Evolutionary conservation across 441 rosid genomes (phyloP), one percentile per base, ranked within the genome.

Genomic region (Corymbia calophylla): DNA sequence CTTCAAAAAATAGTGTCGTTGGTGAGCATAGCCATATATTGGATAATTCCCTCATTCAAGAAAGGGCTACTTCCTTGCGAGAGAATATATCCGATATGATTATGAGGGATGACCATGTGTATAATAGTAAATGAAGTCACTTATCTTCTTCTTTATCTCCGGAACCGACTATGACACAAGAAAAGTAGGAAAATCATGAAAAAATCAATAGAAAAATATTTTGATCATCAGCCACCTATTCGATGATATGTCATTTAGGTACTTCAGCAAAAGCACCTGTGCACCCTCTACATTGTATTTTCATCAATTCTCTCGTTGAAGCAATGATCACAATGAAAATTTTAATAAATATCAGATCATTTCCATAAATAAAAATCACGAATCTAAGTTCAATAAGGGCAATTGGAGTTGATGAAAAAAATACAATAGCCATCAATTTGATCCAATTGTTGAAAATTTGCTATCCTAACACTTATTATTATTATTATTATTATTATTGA

Each of bases 181-280:
- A 39, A 97, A 92, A 97, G 95, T 93, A 97, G 93, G 95, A 97
- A 97, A 91, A 98, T 91, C 99, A 96, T 95, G 92, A 97, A 88
- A 95, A 95, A 90, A 98, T 92, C 93, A 98, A 91, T 64, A 97
- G 92, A 97, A 95, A 93, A 98, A 98, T 90, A 98, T 96, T 95
- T 97, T 98, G 90, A 98, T 95, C 99, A 98, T 96, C 89, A 98
- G 92, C 99, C 99, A 98, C 88, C 99, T 93, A 92, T 97, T 98
- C 85, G 99, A 98, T 23, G 99, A 98, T 92, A 98, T 96, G 91
- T 96, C 94, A 93, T 95, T 97, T 39, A 97, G 96, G 93, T 97
- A 95, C 93, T 97, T 94, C 88, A 95, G 96, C 91, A 97, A 90
- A 39, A 89, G 96, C 98, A 90, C 96, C 87, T 96, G 99, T 77